Conservation (phyloP, 345 rosid species). For the Corchorus capsularis region DNA sequence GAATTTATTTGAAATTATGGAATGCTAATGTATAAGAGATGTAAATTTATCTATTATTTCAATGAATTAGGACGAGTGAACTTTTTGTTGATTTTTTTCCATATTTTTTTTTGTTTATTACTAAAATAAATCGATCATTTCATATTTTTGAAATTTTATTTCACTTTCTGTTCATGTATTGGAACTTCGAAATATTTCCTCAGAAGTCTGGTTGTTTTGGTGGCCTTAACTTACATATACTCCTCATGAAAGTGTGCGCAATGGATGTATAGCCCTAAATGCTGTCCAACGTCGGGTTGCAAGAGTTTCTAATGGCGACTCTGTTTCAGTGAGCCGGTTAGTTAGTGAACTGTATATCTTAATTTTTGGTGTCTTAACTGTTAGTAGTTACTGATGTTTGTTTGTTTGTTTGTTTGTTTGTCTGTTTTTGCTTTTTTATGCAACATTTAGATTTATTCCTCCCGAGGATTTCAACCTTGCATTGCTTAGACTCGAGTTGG, state of each 20-base stretch:
- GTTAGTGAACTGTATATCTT: background rate
- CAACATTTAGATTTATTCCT: slow-evolving; percentile 63
- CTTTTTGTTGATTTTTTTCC: background rate
- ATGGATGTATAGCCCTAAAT: slow-evolving; percentile 73
- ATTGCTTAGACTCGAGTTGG: slow-evolving; percentile 77
- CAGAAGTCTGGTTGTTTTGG: background rate
- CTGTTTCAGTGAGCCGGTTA: slow-evolving; percentile 69
- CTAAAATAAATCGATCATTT: background rate
- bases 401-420: background rate
- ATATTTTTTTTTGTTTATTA: background rate
- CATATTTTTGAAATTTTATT: background rate
- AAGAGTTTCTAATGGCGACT: slow-evolving; percentile 83
- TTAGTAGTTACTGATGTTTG: background rate
- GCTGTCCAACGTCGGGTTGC: slow-evolving; percentile 86
- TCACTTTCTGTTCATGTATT: background rate
- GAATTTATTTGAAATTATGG: background rate
- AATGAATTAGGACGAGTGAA: background rate
- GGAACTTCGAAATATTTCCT: background rate
- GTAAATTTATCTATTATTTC: background rate
- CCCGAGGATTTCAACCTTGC: slow-evolving; percentile 80
- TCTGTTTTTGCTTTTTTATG: no score
- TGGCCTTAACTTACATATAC: slow-evolving; percentile 64
- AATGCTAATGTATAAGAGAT: background rate
- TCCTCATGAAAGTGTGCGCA: slow-evolving; percentile 64
- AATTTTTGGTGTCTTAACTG: background rate